Evolutionary conservation across 257 asterid genomes (phyloP).

Genomic region (Penstemon davidsonii): DNA sequence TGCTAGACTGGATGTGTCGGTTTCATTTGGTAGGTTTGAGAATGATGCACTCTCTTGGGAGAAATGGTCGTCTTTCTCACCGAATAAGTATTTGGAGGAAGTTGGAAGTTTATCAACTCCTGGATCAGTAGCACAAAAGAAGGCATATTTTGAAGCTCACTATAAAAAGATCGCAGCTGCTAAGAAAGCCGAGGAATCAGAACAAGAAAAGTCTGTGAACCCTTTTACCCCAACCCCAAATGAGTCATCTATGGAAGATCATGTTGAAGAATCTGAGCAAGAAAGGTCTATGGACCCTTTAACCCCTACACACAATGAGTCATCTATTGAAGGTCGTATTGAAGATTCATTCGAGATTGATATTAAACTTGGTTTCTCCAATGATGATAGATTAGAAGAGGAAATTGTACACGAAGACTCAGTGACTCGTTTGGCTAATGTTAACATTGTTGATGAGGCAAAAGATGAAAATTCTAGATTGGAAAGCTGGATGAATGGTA

Average conservation of each 20-base stretch:
- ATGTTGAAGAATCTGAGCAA: too few species aligned
- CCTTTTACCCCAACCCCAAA: slow-evolving; percentile 28
- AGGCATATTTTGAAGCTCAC: slow-evolving; percentile 95
- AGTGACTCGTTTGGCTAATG: too few species aligned
- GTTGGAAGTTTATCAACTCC: slow-evolving; percentile 83
- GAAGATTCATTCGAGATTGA: slow-evolving; percentile 5
- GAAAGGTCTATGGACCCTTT: too few species aligned
- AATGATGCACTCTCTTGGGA: slow-evolving; percentile 90
- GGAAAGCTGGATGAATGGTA: too few species aligned
- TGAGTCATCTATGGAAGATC: slow-evolving; percentile 19
- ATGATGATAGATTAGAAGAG: slow-evolving; percentile 5
- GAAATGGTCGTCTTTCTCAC: slow-evolving; percentile 92
- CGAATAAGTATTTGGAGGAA: slow-evolving; percentile 91
- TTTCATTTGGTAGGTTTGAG: slow-evolving; percentile 90
- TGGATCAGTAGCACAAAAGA: slow-evolving; percentile 91
- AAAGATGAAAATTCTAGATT: too few species aligned
- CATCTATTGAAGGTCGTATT: neutral
- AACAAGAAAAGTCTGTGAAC: slow-evolving; percentile 49
- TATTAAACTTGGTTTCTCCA: slow-evolving; percentile 3
- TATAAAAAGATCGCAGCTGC: slow-evolving; percentile 94
- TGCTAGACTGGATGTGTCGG: slow-evolving; percentile 71
- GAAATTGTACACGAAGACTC: slow-evolving; percentile 7
- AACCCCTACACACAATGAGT: too few species aligned
- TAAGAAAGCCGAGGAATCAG: slow-evolving; percentile 65
- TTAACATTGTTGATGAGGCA: too few species aligned